Evolutionary conservation across 2,329 filamentous ascomycete genomes (phyloP).

Genomic region (Acarospora socialis): DNA sequence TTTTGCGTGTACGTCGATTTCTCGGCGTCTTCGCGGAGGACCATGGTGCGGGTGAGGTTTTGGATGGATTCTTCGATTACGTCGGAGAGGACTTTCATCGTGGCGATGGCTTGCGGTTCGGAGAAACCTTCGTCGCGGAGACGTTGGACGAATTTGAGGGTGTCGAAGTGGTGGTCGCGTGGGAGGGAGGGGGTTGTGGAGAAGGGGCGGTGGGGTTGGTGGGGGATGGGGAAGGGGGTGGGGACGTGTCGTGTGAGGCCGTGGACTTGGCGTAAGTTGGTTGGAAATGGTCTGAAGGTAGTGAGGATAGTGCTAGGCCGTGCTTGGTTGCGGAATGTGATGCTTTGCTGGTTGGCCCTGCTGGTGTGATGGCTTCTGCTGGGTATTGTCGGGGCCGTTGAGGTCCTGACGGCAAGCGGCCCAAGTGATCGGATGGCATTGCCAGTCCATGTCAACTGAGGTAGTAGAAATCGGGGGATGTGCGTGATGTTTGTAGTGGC

Average conservation of each 20-base stretch:
- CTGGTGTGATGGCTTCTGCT: background rate
- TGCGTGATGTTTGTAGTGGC: too few species aligned
- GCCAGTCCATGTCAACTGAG: constrained; percentile 13
- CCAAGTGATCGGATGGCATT: background rate
- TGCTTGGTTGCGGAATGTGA: background rate
- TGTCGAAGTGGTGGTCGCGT: constrained; percentile 94
- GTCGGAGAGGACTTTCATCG: constrained; percentile 95
- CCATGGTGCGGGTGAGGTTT: constrained; percentile 95
- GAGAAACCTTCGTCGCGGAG: constrained; percentile 86
- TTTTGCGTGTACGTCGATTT: constrained; percentile 59
- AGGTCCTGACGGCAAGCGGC: background rate
- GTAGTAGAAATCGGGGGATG: constrained; percentile 12
- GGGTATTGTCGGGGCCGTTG: background rate
- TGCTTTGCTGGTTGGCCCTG: background rate
- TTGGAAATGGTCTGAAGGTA: background rate
- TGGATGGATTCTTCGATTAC: constrained; percentile 98
- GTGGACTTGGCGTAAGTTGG: background rate
- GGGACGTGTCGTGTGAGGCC: constrained; percentile 1
- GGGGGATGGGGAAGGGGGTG: constrained; percentile 9
- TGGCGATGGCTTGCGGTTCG: constrained; percentile 87
- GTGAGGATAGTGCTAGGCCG: background rate
- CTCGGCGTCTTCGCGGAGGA: constrained; percentile 61
- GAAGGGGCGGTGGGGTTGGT: constrained; percentile 34
- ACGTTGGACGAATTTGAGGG: constrained; percentile 87
- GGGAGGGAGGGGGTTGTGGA: constrained; percentile 47